phyloP scores from a whole-genome alignment of 192 early-diverging fungal genomes.

The Paraglomus brasilianum region DNA sequence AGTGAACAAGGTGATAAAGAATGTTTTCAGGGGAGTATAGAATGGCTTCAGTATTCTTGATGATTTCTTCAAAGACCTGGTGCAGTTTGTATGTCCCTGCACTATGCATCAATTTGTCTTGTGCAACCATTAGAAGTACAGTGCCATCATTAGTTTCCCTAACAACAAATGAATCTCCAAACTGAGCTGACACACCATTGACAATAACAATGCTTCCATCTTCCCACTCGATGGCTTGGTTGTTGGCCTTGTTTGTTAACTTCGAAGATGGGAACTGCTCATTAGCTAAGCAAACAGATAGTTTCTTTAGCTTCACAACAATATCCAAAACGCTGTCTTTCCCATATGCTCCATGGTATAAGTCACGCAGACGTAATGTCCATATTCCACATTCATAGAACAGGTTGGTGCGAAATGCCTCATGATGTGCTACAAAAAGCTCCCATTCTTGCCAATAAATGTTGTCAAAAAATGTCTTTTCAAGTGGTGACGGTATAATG shows the following conservation, averaged over 20 bases:
- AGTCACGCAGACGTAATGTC: neutral
- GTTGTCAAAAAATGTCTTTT: neutral
- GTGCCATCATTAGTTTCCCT: neutral
- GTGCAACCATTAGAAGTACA: neutral
- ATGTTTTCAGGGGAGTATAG: too few relatives aligned
- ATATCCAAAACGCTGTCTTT: constrained; percentile 1
- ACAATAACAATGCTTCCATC: neutral
- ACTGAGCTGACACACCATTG: constrained; percentile 14
- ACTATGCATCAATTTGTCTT: constrained; percentile 12
- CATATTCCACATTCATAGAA: neutral
- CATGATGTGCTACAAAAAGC: constrained; percentile 23
- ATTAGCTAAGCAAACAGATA: neutral
- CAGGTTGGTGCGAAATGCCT: constrained; percentile 20
- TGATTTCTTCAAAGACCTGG: too few relatives aligned
- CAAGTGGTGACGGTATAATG: neutral
- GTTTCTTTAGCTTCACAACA: constrained; percentile 5
- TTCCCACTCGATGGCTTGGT: constrained; percentile 8
- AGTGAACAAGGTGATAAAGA: neutral
- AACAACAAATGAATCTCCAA: constrained; percentile 23
- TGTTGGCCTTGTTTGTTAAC: neutral
- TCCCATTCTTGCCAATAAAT: neutral
- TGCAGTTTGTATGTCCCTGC: too few relatives aligned
- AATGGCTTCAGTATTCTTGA: too few relatives aligned
- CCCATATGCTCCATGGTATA: constrained; percentile 21
- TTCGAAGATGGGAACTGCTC: constrained; percentile 17